These are phyloP conservation scores for Zygoascus hellenicus DNA, from an alignment of 1,139 yeast species.

Conservation along the genomic window DNA sequence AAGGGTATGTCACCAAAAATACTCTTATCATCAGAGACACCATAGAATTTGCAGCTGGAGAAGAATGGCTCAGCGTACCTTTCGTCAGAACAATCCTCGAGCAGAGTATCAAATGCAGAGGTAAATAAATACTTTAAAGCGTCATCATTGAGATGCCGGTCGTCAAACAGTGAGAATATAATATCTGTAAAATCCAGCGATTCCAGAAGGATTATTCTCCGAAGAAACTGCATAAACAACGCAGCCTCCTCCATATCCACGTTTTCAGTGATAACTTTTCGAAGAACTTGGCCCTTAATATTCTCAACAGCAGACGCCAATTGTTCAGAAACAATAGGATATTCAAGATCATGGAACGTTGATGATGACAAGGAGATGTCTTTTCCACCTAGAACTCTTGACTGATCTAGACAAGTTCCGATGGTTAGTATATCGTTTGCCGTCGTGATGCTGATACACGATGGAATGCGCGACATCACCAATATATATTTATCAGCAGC, in stretches of 20 bases:
- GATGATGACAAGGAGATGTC: not conserved
- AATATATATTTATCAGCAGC: conserved; percentile 11
- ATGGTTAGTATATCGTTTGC: conserved; percentile 20
- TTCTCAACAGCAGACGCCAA: conserved; percentile 16
- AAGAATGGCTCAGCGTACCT: conserved; percentile 4
- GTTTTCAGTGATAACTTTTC: conserved; percentile 18
- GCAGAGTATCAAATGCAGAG: conserved; percentile 3
- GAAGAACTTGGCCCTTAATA: conserved; percentile 18
- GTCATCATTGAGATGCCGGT: not conserved
- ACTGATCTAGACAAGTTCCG: conserved; percentile 18
- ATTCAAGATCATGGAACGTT: conserved; percentile 12
- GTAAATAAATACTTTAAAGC: conserved; percentile 1
- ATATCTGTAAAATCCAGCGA: conserved; percentile 20
- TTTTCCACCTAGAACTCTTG: conserved; percentile 1
- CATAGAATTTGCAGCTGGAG: not conserved
- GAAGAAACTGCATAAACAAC: conserved; percentile 17
- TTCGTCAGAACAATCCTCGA: conserved; percentile 5
- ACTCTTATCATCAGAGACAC: not conserved
- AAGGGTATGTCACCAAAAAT: conserved; percentile 21
- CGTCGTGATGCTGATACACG: conserved; percentile 13
- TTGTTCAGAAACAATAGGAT: conserved; percentile 19
- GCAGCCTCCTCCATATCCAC: conserved; percentile 17
- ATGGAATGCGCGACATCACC: conserved; percentile 14
- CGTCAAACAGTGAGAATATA: conserved; percentile 9
- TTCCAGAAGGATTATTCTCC: conserved; percentile 21